phyloP scores from a whole-genome alignment of 2,329 filamentous ascomycete species.

The Phaeosphaeria sp. region DNA sequence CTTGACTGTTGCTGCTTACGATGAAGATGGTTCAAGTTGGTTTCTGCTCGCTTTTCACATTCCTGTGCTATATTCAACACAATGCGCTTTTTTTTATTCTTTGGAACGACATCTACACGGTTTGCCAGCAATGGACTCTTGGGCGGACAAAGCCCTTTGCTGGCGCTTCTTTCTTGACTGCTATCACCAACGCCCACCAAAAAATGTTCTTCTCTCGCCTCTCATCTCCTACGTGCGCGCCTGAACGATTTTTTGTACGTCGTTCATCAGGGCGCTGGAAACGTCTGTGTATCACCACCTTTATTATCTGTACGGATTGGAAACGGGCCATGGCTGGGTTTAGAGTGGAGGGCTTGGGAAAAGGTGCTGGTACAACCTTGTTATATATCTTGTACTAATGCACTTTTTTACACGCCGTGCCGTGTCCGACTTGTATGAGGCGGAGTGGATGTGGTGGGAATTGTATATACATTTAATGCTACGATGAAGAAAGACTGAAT shows the following conservation, averaged over 20 bases:
- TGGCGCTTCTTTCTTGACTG: slow-evolving; percentile 7
- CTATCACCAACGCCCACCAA: slow-evolving; percentile 11
- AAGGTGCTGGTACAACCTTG: slow-evolving; percentile 28
- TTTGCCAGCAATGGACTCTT: slow-evolving; percentile 31
- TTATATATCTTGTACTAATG: slow-evolving; percentile 18
- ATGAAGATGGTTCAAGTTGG: slow-evolving; percentile 1
- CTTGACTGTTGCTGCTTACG: too few species aligned
- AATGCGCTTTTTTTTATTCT: slow-evolving; percentile 6
- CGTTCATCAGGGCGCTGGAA: slow-evolving; percentile 27
- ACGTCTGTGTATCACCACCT: slow-evolving; percentile 39
- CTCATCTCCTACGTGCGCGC: slow-evolving; percentile 33
- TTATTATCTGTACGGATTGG: slow-evolving; percentile 25
- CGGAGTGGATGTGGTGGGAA: slow-evolving; percentile 9
- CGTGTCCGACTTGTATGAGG: neutral
- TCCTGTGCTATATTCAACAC: slow-evolving; percentile 21
- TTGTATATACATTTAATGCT: slow-evolving; percentile 27
- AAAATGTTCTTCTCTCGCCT: slow-evolving; percentile 29
- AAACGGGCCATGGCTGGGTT: slow-evolving; percentile 12
- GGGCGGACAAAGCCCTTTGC: neutral
- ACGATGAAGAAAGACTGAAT: slow-evolving; percentile 3
- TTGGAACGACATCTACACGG: slow-evolving; percentile 20
- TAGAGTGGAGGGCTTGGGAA: slow-evolving; percentile 4
- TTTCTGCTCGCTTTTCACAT: slow-evolving; percentile 15
- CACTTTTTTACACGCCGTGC: slow-evolving; percentile 1
- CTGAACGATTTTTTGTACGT: slow-evolving; percentile 19